Percentiles rank a stretch among this genome's conserved stretches.
phyloP scores from a whole-genome alignment of 129 eudicot genomes.

The Saposhnikovia divaricata region DNA sequence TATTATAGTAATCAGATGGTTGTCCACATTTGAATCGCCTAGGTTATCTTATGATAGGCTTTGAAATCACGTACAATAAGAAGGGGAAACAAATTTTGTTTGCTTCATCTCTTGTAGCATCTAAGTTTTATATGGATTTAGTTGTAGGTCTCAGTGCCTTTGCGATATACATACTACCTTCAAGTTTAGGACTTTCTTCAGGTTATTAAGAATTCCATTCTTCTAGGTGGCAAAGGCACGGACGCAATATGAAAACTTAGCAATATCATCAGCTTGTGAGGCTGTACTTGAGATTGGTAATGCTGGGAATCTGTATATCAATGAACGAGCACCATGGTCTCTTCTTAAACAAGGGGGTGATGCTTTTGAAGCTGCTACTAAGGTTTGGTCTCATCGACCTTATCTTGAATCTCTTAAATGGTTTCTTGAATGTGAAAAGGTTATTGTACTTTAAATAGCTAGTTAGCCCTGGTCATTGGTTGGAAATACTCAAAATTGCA shows the following conservation, averaged over 20 bases:
- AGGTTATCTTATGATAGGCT: neutral
- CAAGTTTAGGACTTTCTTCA: neutral
- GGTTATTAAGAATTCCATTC: neutral
- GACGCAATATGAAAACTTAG: constrained; percentile 54
- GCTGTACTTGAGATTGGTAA: constrained; percentile 84
- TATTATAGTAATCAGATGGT: neutral
- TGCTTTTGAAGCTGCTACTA: constrained; percentile 74
- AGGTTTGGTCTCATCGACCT: constrained; percentile 35
- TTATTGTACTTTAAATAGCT: neutral
- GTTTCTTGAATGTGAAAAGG: neutral
- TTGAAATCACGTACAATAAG: neutral
- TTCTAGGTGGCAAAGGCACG: constrained; percentile 70
- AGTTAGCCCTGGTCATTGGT: neutral
- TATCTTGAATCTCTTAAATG: neutral
- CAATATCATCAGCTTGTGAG: constrained; percentile 88
- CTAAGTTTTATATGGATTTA: neutral
- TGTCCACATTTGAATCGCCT: neutral
- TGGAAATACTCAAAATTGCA: neutral
- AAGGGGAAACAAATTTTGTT: neutral
- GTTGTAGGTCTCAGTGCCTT: neutral
- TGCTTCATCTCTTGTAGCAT: neutral
- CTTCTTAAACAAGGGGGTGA: constrained; percentile 87
- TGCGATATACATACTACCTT: neutral
- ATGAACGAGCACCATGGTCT: constrained; percentile 95
- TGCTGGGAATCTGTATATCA: constrained; percentile 80